Conservation (phyloP, 2,329 filamentous ascomycete genomes). For the Aspergillus alliaceus region DNA sequence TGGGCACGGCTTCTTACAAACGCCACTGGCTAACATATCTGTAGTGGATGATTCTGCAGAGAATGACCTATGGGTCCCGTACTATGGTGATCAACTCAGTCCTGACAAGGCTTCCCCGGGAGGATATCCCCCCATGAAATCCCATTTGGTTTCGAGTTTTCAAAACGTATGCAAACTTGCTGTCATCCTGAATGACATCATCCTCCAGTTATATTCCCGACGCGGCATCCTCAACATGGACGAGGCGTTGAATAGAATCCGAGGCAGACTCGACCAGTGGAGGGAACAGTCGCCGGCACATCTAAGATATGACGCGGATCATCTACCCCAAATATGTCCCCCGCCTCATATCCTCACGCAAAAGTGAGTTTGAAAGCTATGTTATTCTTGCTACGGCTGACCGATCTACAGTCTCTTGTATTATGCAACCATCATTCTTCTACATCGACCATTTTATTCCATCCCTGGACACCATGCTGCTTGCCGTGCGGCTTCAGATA, state of each 20-base stretch:
- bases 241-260: background rate
- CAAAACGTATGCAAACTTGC: conserved; percentile 38
- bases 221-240: background rate
- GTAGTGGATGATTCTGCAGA: conserved; percentile 29
- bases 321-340: conserved; percentile 42
- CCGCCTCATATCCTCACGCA: conserved; percentile 28
- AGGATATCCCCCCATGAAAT: conserved; percentile 16
- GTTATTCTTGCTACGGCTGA: conserved; percentile 17
- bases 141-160: conserved; percentile 30
- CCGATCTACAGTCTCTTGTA: conserved; percentile 46
- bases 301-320: background rate
- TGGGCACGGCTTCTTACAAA: conserved; percentile 13
- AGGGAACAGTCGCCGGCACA: background rate
- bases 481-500: background rate
- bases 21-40: conserved; percentile 17
- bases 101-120: conserved; percentile 12
- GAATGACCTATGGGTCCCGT: conserved; percentile 27
- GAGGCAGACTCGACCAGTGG: background rate
- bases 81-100: conserved; percentile 23
- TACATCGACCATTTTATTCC: conserved; percentile 46
- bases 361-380: conserved; percentile 17
- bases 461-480: background rate
- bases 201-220: conserved; percentile 41
- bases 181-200: conserved; percentile 46
- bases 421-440: conserved; percentile 51